Conservation (phyloP, 2,329 filamentous ascomycete species). For the Trichoderma sp. region DNA sequence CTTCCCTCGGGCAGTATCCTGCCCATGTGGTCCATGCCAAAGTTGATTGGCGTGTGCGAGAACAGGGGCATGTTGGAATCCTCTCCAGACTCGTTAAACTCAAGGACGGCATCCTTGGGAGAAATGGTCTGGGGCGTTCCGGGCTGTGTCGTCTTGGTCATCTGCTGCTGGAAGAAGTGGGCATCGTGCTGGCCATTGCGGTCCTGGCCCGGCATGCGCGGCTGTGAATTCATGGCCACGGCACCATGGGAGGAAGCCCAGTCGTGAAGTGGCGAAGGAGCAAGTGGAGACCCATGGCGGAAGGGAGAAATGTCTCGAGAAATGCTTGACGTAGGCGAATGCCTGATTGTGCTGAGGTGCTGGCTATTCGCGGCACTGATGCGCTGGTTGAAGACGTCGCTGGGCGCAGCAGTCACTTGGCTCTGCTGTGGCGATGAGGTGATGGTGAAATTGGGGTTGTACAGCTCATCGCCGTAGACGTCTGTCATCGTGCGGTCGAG, state of each 20-base stretch:
- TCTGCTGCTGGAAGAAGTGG: conserved; percentile 46
- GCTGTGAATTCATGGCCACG: conserved; percentile 52
- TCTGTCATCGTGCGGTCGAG: conserved; percentile 86
- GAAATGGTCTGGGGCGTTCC: conserved; percentile 82
- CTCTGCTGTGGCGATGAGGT: conserved; percentile 53
- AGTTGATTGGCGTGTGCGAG: conserved; percentile 56
- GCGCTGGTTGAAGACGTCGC: conserved; percentile 70
- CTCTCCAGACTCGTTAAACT: conserved; percentile 76
- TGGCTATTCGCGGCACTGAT: conserved; percentile 78
- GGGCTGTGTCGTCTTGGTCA: conserved; percentile 42
- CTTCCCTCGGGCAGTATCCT: conserved; percentile 35
- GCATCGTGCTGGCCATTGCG: conserved; percentile 55
- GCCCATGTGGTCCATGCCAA: conserved; percentile 42
- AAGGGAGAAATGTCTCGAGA: conserved; percentile 44
- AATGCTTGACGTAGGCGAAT: conserved; percentile 49
- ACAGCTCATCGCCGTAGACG: conserved; percentile 80
- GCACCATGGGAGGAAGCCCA: conserved; percentile 31
- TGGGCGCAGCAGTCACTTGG: conserved; percentile 49
- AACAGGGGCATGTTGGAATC: conserved; percentile 70
- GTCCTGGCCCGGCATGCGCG: conserved; percentile 61
- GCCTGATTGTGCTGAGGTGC: conserved; percentile 59
- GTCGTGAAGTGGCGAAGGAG: conserved; percentile 50
- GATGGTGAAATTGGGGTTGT: conserved; percentile 67
- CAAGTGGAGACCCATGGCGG: conserved; percentile 75
- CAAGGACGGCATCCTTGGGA: conserved; percentile 85